phyloP scores from a whole-genome alignment of 169 alveolate species.

The Blepharisma undulans region DNA sequence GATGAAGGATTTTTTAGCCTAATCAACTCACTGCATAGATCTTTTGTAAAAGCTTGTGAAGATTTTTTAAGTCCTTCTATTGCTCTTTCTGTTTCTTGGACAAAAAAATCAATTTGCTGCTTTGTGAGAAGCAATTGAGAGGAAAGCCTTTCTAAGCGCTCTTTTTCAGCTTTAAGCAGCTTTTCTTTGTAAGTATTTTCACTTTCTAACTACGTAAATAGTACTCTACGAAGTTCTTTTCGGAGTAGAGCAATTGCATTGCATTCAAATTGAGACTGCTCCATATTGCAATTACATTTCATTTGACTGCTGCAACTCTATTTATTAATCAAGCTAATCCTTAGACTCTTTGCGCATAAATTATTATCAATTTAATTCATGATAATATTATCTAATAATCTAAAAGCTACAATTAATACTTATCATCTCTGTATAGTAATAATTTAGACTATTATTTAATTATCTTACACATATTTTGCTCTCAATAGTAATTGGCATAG shows the following conservation, averaged over 20 bases:
- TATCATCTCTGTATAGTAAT: no score
- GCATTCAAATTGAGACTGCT: background rate
- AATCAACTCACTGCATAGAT: background rate
- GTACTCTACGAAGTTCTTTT: background rate
- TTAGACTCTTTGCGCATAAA: no score
- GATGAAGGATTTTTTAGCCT: background rate
- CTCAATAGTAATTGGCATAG: background rate
- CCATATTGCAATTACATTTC: background rate
- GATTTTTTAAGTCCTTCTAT: background rate
- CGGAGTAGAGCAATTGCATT: background rate
- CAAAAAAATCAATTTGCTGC: conserved; percentile 14
- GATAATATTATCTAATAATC: background rate
- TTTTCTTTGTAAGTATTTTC: background rate
- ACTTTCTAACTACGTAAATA: background rate
- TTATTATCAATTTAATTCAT: no score
- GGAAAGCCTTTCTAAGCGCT: conserved; percentile 11
- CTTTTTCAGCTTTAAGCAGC: background rate
- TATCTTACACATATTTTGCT: no score
- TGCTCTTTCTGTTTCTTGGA: background rate
- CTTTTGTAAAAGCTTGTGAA: background rate
- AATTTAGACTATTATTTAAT: no score
- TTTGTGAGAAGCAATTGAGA: background rate
- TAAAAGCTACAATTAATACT: no score
- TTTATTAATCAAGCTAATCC: background rate
- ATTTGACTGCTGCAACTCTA: background rate